Base-by-base conservation (phyloP, 2,329 filamentous ascomycete genomes). In the Talaromyces marneffei region DNA sequence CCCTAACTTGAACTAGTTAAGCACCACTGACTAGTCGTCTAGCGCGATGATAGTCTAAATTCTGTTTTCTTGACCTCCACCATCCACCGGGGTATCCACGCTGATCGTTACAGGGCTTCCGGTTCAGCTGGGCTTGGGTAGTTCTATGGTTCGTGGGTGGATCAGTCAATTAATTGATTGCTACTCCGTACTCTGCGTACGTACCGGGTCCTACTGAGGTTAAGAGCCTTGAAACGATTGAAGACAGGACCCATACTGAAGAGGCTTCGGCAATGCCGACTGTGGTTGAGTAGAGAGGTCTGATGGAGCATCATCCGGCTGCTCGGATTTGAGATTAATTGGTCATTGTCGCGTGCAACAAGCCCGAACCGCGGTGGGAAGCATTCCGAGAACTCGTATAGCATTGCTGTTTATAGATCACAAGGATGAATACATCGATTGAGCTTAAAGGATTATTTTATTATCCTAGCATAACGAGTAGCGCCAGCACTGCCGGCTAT, bases 291-390 rank as follows among this genome's bases (percentile, higher is more conserved):
- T 33, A 20, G 16, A 20, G 42, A 20, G 42, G 1, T 52, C 29
- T 52, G 48, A 52, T 52, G 18, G 9, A 33, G n/a, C 29, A 1
- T 52, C 27, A 20, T 52, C 27, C 20, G 14, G 14, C 27, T 35
- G 48, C 48, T 52, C 48, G 48, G 48, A 52, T 52, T 52, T 33
- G 48, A 14, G 48, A 52, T 35, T 23, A 14, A 52, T 50, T 50
- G 27, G 29, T 52, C 27, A 14, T 20, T 52, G 29, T 2, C 10
- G 1, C 16, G 10, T 52, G 8, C n/a, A 35, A 50, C 27, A 50
- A 33, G 25, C 7, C 18, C 16, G 2, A 50, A 29, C 16, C 23
- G 42, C 16, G 42, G 16, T 27, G 42, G 16, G 10, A 48, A 20
- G 14, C 31, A 23, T 35, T 52, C 48, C 48, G 29, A 52, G 18